phyloP scores from a whole-genome alignment of 768 basidiomycete genomes.

The Candolleomyces efflorescens region DNA sequence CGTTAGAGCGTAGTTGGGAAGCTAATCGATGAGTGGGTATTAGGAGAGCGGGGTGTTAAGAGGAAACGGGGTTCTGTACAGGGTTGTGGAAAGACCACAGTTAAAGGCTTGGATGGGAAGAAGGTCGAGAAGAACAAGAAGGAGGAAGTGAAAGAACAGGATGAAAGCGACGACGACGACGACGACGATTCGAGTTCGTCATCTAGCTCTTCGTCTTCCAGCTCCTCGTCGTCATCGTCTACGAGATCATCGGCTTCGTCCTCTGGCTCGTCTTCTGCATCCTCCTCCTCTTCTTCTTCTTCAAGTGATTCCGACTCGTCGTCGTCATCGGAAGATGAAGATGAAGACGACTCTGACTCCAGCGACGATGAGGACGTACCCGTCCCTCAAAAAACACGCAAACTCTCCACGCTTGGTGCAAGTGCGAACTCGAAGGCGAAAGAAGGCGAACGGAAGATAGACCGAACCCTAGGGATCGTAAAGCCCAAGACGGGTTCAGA shows the following conservation, averaged over 20 bases:
- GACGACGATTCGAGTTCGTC: conserved; percentile 11
- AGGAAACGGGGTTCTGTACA: too few relatives aligned
- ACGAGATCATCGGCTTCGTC: conserved; percentile 19
- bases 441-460: too few relatives aligned
- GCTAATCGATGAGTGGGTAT: background rate
- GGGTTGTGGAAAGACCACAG: too few relatives aligned
- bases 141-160: background rate
- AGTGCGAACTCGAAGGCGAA: background rate
- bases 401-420: background rate
- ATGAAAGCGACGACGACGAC: conserved; percentile 3
- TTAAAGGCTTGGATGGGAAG: too few relatives aligned
- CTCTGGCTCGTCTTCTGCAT: conserved; percentile 17
- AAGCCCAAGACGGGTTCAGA: background rate
- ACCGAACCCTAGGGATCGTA: background rate
- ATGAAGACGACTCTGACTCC: too few relatives aligned
- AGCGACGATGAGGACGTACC: background rate
- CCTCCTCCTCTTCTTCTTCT: conserved; percentile 13
- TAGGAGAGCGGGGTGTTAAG: background rate
- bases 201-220: conserved; percentile 16
- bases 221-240: conserved; percentile 19
- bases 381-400: conserved; percentile 1
- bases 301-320: too few relatives aligned
- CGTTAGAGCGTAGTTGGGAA: too few relatives aligned
- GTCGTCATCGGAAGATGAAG: conserved; percentile 9
- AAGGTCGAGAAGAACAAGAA: background rate